Base-by-base conservation (phyloP, 2,329 filamentous ascomycete genomes). In the Colletotrichum tropicale region DNA sequence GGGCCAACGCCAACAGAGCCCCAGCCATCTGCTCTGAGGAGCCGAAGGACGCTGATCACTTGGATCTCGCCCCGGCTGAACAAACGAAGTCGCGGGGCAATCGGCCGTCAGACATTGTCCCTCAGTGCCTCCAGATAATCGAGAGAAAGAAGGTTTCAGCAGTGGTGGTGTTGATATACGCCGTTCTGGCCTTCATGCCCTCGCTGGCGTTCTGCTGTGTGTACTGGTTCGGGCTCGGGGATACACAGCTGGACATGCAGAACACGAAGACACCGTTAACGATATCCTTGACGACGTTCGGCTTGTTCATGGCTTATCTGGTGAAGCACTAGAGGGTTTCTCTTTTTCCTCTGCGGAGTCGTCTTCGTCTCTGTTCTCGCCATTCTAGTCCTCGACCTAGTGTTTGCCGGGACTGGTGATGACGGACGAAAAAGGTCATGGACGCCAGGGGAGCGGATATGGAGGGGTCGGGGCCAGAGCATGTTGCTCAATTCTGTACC, bases 41-140 rank as follows among this genome's bases (percentile, higher is more conserved):
- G 3, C 1, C 38, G 5, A 12, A 43, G 1, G 38, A n/a, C 2
- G 3, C 3, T 12, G 3, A n/a, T 6, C 5, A 1, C 38, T n/a
- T n/a, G 9, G 18, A n/a, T 1, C 38, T 1, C 5, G 38, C 9
- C 9, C 38, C 5, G 3, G 38, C 3, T 3, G 38, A 2, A n/a
- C 6, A 12, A 0, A 6, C 9, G 5, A 43, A 43, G 18, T 6
- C 8, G 10, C 8, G 3, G 5, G 38, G 38, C 18, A 6, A 0
- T 12, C 5, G 6, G 38, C 9, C 9, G n/a, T 43, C 38, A 3
- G 38, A 2, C 1, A 10, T n/a, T 6, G 5, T 12, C 38, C 8
- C 16, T 6, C 38, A 43, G 38, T 12, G 9, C 3, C 10, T 43
- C 3, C 38, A 2, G 38, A 0, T 1, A 43, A 43, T 9, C 38